These are phyloP conservation scores for Phoenix roebelenii DNA, from an alignment of 176 grass and related monocot species.

Conservation along the genomic window DNA sequence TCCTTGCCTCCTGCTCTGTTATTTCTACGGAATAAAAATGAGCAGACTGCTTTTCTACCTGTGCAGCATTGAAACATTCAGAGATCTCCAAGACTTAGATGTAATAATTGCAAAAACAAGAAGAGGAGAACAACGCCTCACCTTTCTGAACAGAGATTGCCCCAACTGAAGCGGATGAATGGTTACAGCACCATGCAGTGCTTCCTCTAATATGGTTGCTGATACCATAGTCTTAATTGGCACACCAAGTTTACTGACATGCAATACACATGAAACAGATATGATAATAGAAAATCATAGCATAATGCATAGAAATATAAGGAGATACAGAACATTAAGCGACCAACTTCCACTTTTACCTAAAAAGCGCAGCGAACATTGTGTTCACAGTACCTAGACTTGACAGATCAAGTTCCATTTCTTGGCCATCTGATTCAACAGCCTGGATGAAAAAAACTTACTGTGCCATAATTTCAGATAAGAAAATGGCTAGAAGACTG, in stretches of 20 bases:
- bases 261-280: not conserved
- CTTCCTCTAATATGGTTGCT: constrained; percentile 90
- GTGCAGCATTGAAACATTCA: constrained; percentile 27
- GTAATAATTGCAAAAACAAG: too few relatives aligned
- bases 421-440: constrained; percentile 75
- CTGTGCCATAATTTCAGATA: too few relatives aligned
- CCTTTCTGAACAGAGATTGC: constrained; percentile 63
- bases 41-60: constrained; percentile 98
- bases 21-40: constrained; percentile 92
- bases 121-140: constrained; percentile 10
- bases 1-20: constrained; percentile 70
- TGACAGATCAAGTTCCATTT: constrained; percentile 93
- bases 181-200: constrained; percentile 71
- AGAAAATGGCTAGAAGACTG: too few relatives aligned
- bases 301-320: too few relatives aligned
- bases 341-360: constrained; percentile 25
- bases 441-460: constrained; percentile 32
- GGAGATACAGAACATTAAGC: too few relatives aligned
- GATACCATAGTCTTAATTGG: constrained; percentile 98
- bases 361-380: constrained; percentile 96
- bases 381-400: constrained; percentile 95
- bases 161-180: constrained; percentile 71
- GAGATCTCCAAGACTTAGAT: constrained; percentile 6
- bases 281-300: too few relatives aligned
- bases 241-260: constrained; percentile 82